These are phyloP conservation scores for Hirsutella minnesotensis DNA, from an alignment of 2,329 filamentous ascomycete species.

Conservation along the genomic window DNA sequence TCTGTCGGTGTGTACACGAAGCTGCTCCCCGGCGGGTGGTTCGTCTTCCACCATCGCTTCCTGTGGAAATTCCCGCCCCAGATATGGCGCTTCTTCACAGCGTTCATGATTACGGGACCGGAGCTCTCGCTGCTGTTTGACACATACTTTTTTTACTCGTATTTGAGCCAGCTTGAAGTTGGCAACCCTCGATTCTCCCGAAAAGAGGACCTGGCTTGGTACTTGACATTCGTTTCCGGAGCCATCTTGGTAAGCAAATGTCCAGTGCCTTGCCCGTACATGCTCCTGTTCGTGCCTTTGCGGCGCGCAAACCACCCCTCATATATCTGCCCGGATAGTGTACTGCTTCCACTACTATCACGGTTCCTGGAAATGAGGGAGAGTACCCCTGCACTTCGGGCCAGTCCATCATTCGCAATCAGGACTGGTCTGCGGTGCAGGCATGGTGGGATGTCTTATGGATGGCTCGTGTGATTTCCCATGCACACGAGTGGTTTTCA, in stretches of 20 bases:
- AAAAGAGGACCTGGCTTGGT: slow-evolving; percentile 72
- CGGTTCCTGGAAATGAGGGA: slow-evolving; percentile 80
- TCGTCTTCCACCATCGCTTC: slow-evolving; percentile 39
- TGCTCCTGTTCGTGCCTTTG: slow-evolving; percentile 5
- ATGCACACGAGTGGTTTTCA: slow-evolving; percentile 47
- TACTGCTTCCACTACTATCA: slow-evolving; percentile 53
- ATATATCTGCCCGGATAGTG: slow-evolving; percentile 73
- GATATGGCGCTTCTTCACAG: slow-evolving; percentile 29
- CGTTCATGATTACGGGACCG: slow-evolving; percentile 27
- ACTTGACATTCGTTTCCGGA: slow-evolving; percentile 59
- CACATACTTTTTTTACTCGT: slow-evolving; percentile 66
- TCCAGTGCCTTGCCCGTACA: slow-evolving; percentile 11
- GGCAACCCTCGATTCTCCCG: slow-evolving; percentile 58
- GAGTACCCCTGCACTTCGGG: slow-evolving; percentile 57
- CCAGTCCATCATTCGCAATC: slow-evolving; percentile 57
- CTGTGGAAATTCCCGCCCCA: slow-evolving; percentile 40
- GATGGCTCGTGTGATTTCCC: slow-evolving; percentile 53
- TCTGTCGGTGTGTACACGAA: slow-evolving; percentile 48
- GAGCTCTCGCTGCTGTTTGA: slow-evolving; percentile 51
- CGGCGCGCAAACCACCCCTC: slow-evolving; percentile 25
- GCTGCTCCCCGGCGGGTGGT: slow-evolving; percentile 34
- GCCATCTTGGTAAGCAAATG: slow-evolving; percentile 63
- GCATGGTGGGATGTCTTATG: slow-evolving; percentile 67
- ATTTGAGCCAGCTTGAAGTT: slow-evolving; percentile 62
- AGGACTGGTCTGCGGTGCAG: slow-evolving; percentile 53